A percentile compares a stretch with the other conserved stretches of the same genome.
These are phyloP conservation scores for Amniculicola lignicola DNA, from an alignment of 495 filamentous ascomycete genomes.

Conservation along the genomic window DNA sequence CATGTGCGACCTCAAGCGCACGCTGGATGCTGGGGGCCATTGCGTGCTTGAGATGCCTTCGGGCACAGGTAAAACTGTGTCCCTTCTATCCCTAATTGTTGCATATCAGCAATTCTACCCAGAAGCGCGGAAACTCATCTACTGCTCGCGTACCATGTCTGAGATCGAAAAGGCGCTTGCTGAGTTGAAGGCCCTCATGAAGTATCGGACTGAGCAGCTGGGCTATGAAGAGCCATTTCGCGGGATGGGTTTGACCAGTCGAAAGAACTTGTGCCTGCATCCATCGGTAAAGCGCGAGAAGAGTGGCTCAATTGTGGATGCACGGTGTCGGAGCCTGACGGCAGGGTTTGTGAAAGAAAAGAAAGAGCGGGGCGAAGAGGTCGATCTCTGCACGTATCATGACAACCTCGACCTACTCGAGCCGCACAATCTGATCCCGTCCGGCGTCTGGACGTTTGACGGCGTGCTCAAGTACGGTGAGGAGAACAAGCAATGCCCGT, in stretches of 20 bases:
- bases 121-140: constrained; percentile 91
- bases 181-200: constrained; percentile 90
- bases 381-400: constrained; percentile 92
- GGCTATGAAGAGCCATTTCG: constrained; percentile 89
- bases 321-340: constrained; percentile 89
- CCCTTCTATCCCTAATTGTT: constrained; percentile 89
- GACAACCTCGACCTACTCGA: constrained; percentile 95
- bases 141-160: constrained; percentile 97
- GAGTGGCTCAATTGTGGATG: constrained; percentile 89
- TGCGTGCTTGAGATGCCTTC: constrained; percentile 99
- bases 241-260: constrained; percentile 86
- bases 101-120: constrained; percentile 92
- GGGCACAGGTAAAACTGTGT: constrained; percentile 98
- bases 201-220: constrained; percentile 81
- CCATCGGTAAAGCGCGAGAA: constrained; percentile 94
- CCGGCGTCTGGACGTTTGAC: constrained; percentile 95
- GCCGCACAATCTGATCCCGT: constrained; percentile 86
- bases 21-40: constrained; percentile 89
- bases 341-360: constrained; percentile 97
- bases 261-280: constrained; percentile 96
- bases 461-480: constrained; percentile 83
- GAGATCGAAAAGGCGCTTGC: constrained; percentile 94
- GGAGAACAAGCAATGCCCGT: constrained; percentile 93
- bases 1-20: constrained; percentile 98
- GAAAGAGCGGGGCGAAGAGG: constrained; percentile 88